phyloP scores from a whole-genome alignment of 176 grass and related monocot genomes.

The Pontederia paniculata region DNA sequence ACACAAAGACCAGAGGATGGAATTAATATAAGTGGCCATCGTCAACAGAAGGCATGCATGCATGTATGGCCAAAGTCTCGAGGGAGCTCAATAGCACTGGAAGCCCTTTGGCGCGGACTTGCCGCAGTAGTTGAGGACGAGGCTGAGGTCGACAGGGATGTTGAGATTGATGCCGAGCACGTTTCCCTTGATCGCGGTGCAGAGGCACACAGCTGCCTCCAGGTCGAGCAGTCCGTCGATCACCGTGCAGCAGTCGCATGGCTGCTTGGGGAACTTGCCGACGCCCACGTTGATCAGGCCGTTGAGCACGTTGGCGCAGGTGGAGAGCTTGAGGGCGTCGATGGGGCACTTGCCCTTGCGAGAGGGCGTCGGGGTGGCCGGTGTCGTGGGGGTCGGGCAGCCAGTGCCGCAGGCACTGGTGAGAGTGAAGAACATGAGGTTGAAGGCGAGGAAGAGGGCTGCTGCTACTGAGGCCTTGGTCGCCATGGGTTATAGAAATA shows the following conservation, averaged over 20 bases:
- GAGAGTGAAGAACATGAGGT: constrained; percentile 9
- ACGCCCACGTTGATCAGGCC: constrained; percentile 3
- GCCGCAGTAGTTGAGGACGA: too few species aligned
- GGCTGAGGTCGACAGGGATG: too few species aligned
- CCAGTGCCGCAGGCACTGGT: too few species aligned
- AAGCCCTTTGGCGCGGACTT: too few species aligned
- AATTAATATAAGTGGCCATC: too few species aligned
- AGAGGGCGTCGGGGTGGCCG: background rate
- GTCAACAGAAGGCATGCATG: too few species aligned
- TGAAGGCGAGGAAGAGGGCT: background rate
- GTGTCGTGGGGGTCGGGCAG: background rate
- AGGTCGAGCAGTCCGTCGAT: constrained; percentile 6
- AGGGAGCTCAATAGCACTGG: constrained; percentile 15
- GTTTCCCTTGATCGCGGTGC: background rate
- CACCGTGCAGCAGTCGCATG: constrained; percentile 11
- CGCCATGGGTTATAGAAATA: background rate
- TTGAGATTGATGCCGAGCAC: too few species aligned
- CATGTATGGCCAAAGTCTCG: too few species aligned
- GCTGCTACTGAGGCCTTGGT: background rate
- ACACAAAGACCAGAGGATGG: too few species aligned
- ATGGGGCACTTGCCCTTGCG: background rate
- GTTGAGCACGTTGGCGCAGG: too few species aligned
- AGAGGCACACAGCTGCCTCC: constrained; percentile 10
- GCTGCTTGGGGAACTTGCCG: constrained; percentile 10
- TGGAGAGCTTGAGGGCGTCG: too few species aligned